Percentiles rank a stretch among this genome's conserved stretches.
Evolutionary conservation across 1,284 basidiomycete species (phyloP).

Genomic region (Moesziomyces globuligerus): DNA sequence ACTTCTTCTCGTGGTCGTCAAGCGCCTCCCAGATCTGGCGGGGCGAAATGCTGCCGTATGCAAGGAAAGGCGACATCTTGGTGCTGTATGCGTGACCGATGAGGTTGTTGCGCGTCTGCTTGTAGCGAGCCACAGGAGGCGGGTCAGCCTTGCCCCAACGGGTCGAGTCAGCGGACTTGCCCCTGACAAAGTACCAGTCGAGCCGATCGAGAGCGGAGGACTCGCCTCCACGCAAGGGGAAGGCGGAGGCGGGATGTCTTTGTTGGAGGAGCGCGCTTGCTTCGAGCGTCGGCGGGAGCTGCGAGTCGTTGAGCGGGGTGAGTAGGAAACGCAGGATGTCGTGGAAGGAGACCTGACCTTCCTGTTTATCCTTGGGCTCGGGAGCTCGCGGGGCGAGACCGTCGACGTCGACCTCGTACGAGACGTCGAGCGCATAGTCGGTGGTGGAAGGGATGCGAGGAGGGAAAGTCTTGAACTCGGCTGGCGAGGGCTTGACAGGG

Average conservation of each 20-base stretch:
- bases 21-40: conserved; percentile 69
- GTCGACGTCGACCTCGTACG: conserved; percentile 63
- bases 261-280: conserved; percentile 54
- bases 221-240: conserved; percentile 61
- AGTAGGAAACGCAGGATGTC: conserved; percentile 60
- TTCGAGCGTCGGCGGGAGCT: conserved; percentile 50
- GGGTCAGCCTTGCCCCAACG: conserved; percentile 60
- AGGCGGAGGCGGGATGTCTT: conserved; percentile 60
- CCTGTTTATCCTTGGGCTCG: conserved; percentile 49
- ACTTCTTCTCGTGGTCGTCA: conserved; percentile 67
- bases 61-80: conserved; percentile 72
- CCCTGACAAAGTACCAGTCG: conserved; percentile 64
- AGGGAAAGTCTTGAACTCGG: conserved; percentile 55
- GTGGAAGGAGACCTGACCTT: conserved; percentile 60
- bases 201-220: conserved; percentile 59
- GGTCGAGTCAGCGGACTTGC: conserved; percentile 57
- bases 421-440: conserved; percentile 60
- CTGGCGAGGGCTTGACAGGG: conserved; percentile 44
- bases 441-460: conserved; percentile 40
- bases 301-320: conserved; percentile 55
- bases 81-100: conserved; percentile 72
- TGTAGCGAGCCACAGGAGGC: conserved; percentile 70
- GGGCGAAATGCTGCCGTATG: conserved; percentile 71
- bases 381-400: conserved; percentile 45
- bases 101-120: conserved; percentile 72